These are phyloP conservation scores for Spiromastix sp. DNA, from an alignment of 2,329 filamentous ascomycete genomes.

Conservation along the genomic window DNA sequence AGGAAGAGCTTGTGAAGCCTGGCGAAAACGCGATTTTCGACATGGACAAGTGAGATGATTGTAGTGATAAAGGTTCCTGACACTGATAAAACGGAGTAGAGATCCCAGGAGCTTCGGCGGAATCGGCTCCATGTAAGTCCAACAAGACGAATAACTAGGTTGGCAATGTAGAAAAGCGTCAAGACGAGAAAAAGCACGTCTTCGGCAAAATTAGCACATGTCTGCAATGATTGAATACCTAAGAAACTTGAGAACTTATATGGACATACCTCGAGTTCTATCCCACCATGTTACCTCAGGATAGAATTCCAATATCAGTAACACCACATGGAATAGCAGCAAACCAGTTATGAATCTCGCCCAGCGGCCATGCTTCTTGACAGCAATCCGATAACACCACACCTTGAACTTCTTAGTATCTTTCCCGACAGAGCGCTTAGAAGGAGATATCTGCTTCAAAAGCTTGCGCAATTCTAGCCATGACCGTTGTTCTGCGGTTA, in stretches of 20 bases:
- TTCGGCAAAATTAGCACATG: conserved; percentile 13
- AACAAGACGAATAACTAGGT: conserved; percentile 72
- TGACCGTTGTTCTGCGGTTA: conserved; percentile 90
- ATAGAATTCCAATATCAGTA: conserved; percentile 80
- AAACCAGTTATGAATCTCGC: conserved; percentile 70
- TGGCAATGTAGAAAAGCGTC: conserved; percentile 70
- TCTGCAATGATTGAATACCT: background rate
- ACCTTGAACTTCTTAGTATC: conserved; percentile 69
- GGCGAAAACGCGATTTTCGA: conserved; percentile 49
- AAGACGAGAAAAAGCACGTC: conserved; percentile 71
- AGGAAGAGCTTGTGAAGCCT: conserved; percentile 91
- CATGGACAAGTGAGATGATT: conserved; percentile 59
- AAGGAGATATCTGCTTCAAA: conserved; percentile 83
- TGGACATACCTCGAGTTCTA: conserved; percentile 45
- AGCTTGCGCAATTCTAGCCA: conserved; percentile 94
- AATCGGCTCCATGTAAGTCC: conserved; percentile 90
- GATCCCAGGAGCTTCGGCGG: conserved; percentile 85
- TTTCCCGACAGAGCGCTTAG: conserved; percentile 77
- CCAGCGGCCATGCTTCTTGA: conserved; percentile 90
- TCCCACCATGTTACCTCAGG: conserved; percentile 65
- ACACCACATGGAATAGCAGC: conserved; percentile 68
- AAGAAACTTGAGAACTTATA: too few species aligned
- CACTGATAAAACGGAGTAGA: conserved; percentile 75
- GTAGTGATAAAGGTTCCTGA: conserved; percentile 72
- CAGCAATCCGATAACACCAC: conserved; percentile 90